phyloP scores from a whole-genome alignment of 164 flowering plant species.

The Umbellularia californica region DNA sequence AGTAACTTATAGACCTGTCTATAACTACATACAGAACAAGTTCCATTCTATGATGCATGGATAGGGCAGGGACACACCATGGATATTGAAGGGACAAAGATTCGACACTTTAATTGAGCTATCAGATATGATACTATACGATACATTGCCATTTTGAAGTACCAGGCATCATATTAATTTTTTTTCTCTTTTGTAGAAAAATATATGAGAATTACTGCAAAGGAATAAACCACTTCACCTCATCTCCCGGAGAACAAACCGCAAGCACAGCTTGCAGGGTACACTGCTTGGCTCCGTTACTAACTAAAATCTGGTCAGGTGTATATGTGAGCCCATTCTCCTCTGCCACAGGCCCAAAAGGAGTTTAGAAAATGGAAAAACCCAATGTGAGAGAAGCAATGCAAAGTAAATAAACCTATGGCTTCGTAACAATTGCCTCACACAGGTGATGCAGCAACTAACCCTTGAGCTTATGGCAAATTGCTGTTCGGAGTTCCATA shows the following conservation, averaged over 20 bases:
- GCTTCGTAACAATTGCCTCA: neutral
- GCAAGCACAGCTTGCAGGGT: constrained; percentile 77
- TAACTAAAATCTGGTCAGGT: constrained; percentile 85
- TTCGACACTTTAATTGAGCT: too few relatives aligned
- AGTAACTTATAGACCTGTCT: neutral
- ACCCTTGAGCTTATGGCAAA: constrained; percentile 86
- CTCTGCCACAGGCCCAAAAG: constrained; percentile 36
- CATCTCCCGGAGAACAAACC: constrained; percentile 95
- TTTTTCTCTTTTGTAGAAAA: too few relatives aligned
- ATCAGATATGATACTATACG: too few relatives aligned
- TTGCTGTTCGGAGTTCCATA: constrained; percentile 76
- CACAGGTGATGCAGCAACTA: constrained; percentile 10
- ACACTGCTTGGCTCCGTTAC: constrained; percentile 95
- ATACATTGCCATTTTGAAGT: too few relatives aligned
- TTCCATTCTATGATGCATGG: neutral
- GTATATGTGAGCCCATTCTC: constrained; percentile 84
- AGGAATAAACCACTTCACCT: constrained; percentile 39
- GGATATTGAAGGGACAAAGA: too few relatives aligned
- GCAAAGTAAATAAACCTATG: neutral
- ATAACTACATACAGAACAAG: neutral
- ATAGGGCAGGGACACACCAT: too few relatives aligned
- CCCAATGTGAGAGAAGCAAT: neutral
- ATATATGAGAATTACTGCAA: neutral
- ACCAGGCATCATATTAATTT: too few relatives aligned
- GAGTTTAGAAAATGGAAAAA: too few relatives aligned